A percentile compares a stretch with the other conserved stretches of the same genome.
These are phyloP conservation scores for Bryopsis sp. DNA, from an alignment of 139 green algal species.

Conservation along the genomic window DNA sequence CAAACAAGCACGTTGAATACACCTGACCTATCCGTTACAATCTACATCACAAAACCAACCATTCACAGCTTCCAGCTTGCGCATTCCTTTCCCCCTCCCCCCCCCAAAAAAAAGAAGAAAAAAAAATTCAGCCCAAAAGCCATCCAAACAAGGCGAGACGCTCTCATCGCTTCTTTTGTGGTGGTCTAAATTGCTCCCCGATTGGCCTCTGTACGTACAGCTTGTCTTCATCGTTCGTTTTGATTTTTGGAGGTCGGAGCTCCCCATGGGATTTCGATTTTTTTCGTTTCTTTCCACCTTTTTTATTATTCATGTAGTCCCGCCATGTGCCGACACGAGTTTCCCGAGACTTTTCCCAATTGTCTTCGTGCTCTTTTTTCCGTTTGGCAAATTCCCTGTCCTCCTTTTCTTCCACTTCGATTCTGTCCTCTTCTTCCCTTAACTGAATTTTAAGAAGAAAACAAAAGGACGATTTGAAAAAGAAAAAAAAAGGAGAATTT, in stretches of 20 bases:
- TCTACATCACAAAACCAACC: no score
- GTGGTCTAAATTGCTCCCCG: conserved; percentile 55
- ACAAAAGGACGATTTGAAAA: no score
- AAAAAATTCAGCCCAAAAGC: no score
- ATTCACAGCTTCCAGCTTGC: no score
- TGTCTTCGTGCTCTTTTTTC: conserved; percentile 56
- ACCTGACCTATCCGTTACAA: no score
- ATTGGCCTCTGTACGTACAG: conserved; percentile 67
- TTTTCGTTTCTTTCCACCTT: conserved; percentile 17
- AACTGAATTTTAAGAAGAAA: no score
- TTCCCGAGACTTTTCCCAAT: conserved; percentile 76
- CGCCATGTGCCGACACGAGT: conserved; percentile 66
- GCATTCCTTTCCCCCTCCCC: no score
- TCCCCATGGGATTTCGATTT: conserved; percentile 36
- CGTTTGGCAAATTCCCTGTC: conserved; percentile 41
- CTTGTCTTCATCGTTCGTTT: conserved; percentile 63
- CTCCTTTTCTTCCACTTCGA: conserved; percentile 57
- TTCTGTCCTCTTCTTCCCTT: conserved; percentile 59
- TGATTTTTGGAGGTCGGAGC: conserved; percentile 50
- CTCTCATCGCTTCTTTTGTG: conserved; percentile 12
- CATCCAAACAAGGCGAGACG: no score
- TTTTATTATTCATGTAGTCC: conserved; percentile 46
- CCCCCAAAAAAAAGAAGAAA: no score
- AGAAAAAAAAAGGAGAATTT: no score
- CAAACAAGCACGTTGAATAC: no score